Base-by-base conservation (phyloP, 2,329 filamentous ascomycete species). In the Aspergillus proliferans region DNA sequence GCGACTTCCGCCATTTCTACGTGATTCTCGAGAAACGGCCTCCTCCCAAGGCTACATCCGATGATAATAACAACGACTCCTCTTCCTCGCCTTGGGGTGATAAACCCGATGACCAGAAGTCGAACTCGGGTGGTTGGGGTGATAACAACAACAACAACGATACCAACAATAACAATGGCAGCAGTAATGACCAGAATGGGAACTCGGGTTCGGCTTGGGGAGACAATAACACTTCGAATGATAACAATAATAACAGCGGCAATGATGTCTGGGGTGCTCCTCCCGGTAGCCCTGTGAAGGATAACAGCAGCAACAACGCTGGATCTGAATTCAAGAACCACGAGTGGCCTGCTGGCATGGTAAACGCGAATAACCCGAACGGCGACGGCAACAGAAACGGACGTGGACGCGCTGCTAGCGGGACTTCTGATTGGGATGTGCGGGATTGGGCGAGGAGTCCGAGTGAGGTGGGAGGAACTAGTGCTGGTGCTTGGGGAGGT, bases 371-470 rank as follows among this genome's bases (percentile, higher is more conserved):
- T 40, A 40, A 22, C 15, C 38, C 38, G 2, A 15, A 8, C 12
- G 38, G 38, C 5, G 14, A n/a, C 8, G 6, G 34, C 4, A 19
- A n/a, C 8, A 6, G 34, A 15, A 5, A 3, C 18, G 34, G 34
- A 30, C 9, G 26, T 30, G 26, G 26, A 30, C 26, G 26, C 26
- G 3, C 26, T 18, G 34, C n/a, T 38, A 30, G 26, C 10, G 26
- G 41, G 14, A 18, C 33, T 24, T 47, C 15, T 18, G 45, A 30
- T 6, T 24, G 33, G 18, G 15, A 33, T 46, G 44, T 36, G 21
- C 19, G 33, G 12, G 28, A 46, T 22, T 46, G 44, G 44, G 44
- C 44, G 30, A 24, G 34, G 30, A 46, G 28, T 40, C 44, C 44
- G 44, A 28, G 21, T 3, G 28, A 36, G 18, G 19, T n/a, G 12